Percentiles rank a stretch among this genome's conserved stretches.
Conservation (phyloP, 2,329 filamentous ascomycete species). For the Aspergillus viridinutans region DNA sequence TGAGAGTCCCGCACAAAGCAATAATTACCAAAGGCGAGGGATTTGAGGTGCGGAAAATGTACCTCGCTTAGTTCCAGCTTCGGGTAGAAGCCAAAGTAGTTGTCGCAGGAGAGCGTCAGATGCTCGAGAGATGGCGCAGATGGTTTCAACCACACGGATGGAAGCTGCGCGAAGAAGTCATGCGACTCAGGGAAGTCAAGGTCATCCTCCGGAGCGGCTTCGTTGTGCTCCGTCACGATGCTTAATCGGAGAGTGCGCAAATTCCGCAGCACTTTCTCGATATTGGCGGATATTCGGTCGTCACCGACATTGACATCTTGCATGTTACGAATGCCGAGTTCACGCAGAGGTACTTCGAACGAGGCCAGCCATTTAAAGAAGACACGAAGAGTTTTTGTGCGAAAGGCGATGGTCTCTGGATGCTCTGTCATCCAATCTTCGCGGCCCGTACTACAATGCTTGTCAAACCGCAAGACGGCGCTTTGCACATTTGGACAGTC, state of each 20-base stretch:
- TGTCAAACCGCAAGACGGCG: not conserved
- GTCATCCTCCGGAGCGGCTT: not conserved
- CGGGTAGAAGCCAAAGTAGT: conserved; percentile 42
- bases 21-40: conserved; percentile 40
- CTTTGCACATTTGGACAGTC: not conserved
- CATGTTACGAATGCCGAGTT: not conserved
- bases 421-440: not conserved
- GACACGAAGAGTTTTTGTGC: not conserved
- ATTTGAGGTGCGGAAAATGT: conserved; percentile 39
- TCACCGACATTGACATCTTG: not conserved
- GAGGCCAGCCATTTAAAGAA: not conserved
- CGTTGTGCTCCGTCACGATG: not conserved
- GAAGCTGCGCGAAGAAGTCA: not conserved
- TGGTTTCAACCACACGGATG: conserved; percentile 8
- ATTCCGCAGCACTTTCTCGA: not conserved
- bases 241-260: not conserved
- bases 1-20: conserved; percentile 46
- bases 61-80: conserved; percentile 32
- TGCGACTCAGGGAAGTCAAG: not conserved
- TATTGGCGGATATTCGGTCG: not conserved
- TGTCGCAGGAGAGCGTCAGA: conserved; percentile 37
- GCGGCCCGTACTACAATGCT: not conserved
- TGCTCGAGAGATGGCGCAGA: conserved; percentile 20
- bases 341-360: not conserved
- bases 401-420: not conserved